phyloP scores from a whole-genome alignment of 2,329 filamentous ascomycete genomes.

The Penicillium sp. region DNA sequence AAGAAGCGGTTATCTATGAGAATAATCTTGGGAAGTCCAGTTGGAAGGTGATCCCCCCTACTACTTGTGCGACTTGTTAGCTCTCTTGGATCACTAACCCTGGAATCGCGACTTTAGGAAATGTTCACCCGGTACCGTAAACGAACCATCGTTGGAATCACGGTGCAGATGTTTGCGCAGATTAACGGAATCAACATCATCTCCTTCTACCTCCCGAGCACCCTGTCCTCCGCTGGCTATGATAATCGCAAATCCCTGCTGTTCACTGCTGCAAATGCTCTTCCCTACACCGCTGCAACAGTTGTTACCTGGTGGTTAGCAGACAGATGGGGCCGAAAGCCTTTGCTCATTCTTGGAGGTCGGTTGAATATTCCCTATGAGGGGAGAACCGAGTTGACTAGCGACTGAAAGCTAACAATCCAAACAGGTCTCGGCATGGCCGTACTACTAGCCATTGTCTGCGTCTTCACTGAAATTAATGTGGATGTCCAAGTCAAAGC shows the following conservation, averaged over 20 bases:
- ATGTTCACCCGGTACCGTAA: conserved; percentile 47
- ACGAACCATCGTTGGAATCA: conserved; percentile 43
- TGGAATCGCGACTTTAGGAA: conserved; percentile 24
- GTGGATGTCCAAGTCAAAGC: conserved; percentile 29
- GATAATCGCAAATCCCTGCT: conserved; percentile 40
- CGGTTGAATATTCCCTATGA: not conserved
- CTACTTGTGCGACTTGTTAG: not conserved
- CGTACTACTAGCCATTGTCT: conserved; percentile 36
- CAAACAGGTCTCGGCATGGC: conserved; percentile 33
- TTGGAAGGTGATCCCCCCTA: conserved; percentile 28
- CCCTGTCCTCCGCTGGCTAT: conserved; percentile 38
- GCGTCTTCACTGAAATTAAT: conserved; percentile 37
- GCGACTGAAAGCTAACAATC: not conserved
- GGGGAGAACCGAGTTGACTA: not conserved
- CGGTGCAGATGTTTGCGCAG: conserved; percentile 43
- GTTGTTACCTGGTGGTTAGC: conserved; percentile 42
- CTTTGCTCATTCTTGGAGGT: conserved; percentile 30
- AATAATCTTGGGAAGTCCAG: conserved; percentile 33
- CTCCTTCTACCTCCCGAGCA: conserved; percentile 43
- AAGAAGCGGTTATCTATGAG: conserved; percentile 41
- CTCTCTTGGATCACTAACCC: not conserved
- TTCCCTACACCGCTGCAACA: conserved; percentile 43
- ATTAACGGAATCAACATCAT: conserved; percentile 46
- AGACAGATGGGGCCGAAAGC: conserved; percentile 42
- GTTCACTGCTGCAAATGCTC: conserved; percentile 41